Evolutionary conservation across 116 monocot species (phyloP).

Genomic region (Papilionanthe hybrid): DNA sequence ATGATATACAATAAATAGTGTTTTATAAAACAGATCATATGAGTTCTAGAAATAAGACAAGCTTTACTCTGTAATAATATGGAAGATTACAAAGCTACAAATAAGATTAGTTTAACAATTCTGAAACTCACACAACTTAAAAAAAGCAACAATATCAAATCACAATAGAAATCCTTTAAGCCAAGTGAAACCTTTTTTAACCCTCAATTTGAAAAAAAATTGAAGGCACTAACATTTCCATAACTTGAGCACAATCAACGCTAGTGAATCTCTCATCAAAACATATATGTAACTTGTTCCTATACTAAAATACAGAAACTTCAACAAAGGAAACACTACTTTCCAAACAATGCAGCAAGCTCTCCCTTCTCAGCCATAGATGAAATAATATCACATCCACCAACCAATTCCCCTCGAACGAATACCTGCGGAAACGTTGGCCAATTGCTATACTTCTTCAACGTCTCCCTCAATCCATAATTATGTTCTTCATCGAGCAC

Average conservation of each 20-base stretch:
- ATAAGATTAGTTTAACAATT: too few relatives aligned
- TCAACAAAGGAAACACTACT: too few relatives aligned
- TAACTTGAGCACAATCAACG: background rate
- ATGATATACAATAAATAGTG: too few relatives aligned
- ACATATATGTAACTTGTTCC: too few relatives aligned
- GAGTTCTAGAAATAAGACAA: too few relatives aligned
- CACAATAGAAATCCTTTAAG: background rate
- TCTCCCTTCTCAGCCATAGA: slow-evolving; percentile 86
- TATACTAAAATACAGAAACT: background rate
- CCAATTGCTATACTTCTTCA: slow-evolving; percentile 98
- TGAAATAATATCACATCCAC: slow-evolving; percentile 87
- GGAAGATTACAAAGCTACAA: too few relatives aligned
- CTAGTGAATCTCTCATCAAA: background rate
- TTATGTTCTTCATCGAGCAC: slow-evolving; percentile 93
- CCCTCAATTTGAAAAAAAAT: too few relatives aligned
- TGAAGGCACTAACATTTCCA: background rate
- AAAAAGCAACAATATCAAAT: too few relatives aligned
- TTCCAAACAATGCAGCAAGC: slow-evolving; percentile 42
- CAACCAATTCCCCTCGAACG: slow-evolving; percentile 78
- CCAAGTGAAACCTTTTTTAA: background rate
- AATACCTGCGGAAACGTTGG: slow-evolving; percentile 95
- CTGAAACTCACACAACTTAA: too few relatives aligned
- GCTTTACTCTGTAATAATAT: too few relatives aligned
- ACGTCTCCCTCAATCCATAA: slow-evolving; percentile 69
- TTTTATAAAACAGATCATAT: too few relatives aligned